phyloP scores from a whole-genome alignment of 257 asterid genomes.

The Ajuga chamaepitys region DNA sequence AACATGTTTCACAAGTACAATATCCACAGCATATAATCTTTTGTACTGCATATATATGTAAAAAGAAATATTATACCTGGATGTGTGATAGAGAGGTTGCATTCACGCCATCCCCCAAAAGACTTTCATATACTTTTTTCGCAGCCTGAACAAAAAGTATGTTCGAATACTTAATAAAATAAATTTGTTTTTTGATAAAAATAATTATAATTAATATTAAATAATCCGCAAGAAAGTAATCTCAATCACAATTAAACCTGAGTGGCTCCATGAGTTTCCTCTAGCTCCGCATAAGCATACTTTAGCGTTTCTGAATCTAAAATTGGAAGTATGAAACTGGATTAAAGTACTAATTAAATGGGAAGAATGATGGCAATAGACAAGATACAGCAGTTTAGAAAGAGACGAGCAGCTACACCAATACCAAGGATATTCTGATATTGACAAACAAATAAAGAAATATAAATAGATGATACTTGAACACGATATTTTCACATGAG shows the following conservation, averaged over 20 bases:
- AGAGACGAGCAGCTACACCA: not conserved
- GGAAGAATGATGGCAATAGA: not conserved
- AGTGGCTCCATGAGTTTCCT: conserved; percentile 84
- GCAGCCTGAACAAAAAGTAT: conserved; percentile 53
- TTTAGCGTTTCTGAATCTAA: conserved; percentile 86
- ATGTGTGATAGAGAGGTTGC: conserved; percentile 83
- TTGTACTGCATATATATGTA: not conserved
- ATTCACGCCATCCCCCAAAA: conserved; percentile 71
- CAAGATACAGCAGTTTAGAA: not conserved
- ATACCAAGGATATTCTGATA: not conserved
- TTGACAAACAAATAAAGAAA: not conserved
- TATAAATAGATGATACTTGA: not conserved
- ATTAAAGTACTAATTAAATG: not conserved
- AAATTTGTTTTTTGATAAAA: not conserved
- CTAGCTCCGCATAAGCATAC: conserved; percentile 96
- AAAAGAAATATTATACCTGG: conserved; percentile 46
- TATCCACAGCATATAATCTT: not conserved
- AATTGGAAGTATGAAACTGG: conserved; percentile 15
- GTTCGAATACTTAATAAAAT: not conserved
- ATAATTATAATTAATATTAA: not conserved
- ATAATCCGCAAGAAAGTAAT: not conserved
- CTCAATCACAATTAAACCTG: conserved; percentile 39
- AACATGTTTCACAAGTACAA: not conserved
- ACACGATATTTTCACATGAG: not conserved
- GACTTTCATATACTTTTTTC: conserved; percentile 78